Conservation (phyloP, 805 yeast species). For the Ogataea sp. region DNA sequence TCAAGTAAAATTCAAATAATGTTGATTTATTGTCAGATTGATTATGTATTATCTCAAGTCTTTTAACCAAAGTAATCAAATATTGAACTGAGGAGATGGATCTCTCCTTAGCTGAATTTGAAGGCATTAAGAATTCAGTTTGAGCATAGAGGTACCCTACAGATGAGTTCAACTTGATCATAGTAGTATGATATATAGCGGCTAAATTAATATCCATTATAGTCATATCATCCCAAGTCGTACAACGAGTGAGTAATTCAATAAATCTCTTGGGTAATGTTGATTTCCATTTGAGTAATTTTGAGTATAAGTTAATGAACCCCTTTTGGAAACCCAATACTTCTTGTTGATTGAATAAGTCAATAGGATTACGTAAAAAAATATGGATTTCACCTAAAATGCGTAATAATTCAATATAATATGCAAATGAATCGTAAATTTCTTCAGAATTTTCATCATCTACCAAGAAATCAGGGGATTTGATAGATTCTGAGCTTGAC, state of each 20-base stretch:
- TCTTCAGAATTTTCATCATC: slow-evolving; percentile 6
- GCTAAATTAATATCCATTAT: slow-evolving; percentile 6
- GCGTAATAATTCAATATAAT: slow-evolving; percentile 11
- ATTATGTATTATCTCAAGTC: slow-evolving; percentile 2
- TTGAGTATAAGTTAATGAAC: slow-evolving; percentile 9
- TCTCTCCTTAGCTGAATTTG: slow-evolving; percentile 11
- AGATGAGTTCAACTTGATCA: slow-evolving; percentile 18
- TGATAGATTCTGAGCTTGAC: neutral
- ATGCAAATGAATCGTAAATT: slow-evolving; percentile 13
- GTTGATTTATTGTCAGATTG: too few species aligned
- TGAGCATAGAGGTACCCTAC: slow-evolving; percentile 18
- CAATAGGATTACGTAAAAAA: slow-evolving; percentile 11
- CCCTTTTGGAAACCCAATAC: slow-evolving; percentile 10
- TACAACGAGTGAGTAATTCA: slow-evolving; percentile 3
- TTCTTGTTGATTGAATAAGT: slow-evolving; percentile 8
- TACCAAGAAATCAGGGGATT: slow-evolving; percentile 1
- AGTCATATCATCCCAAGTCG: slow-evolving; percentile 5
- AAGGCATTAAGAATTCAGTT: slow-evolving; percentile 13
- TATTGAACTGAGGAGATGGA: slow-evolving; percentile 9
- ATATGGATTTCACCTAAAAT: slow-evolving; percentile 10
- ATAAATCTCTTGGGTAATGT: slow-evolving; percentile 8
- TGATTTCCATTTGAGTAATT: slow-evolving; percentile 10
- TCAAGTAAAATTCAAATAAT: neutral
- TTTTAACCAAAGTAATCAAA: slow-evolving; percentile 6
- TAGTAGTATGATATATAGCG: slow-evolving; percentile 12